Evolutionary conservation across 495 filamentous ascomycete species (phyloP).

Genomic region (Hypoxylon subgilvum): DNA sequence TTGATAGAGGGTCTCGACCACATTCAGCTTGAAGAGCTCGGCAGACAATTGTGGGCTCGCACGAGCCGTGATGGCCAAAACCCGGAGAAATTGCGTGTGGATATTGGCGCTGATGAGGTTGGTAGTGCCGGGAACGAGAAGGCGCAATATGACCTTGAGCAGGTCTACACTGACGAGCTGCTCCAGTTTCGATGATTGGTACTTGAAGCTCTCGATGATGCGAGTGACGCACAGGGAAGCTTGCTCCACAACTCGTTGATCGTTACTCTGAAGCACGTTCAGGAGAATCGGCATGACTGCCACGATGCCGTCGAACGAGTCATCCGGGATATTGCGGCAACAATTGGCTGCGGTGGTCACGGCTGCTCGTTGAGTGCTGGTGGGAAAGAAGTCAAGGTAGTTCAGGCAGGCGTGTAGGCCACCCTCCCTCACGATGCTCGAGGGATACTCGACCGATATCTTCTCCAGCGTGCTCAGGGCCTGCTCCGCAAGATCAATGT

Average conservation of each 20-base stretch:
- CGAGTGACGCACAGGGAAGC: conserved; percentile 95
- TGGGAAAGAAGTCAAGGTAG: conserved; percentile 97
- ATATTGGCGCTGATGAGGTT: conserved; percentile 95
- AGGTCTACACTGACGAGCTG: conserved; percentile 87
- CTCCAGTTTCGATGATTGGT: conserved; percentile 84
- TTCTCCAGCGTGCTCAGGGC: conserved; percentile 95
- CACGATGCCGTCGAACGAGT: conserved; percentile 83
- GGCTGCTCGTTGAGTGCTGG: conserved; percentile 93
- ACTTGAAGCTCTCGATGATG: conserved; percentile 94
- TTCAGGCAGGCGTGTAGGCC: conserved; percentile 91
- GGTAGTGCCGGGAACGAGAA: conserved; percentile 91
- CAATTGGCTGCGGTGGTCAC: conserved; percentile 98
- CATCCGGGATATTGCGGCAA: conserved; percentile 92
- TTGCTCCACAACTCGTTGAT: conserved; percentile 96
- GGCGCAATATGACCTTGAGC: conserved; percentile 83
- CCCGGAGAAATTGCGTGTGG: conserved; percentile 93
- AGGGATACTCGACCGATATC: conserved; percentile 95
- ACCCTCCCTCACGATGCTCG: conserved; percentile 93
- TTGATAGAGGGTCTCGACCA: conserved; percentile 97
- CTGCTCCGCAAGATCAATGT: conserved; percentile 97
- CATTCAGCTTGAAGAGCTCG: conserved; percentile 93
- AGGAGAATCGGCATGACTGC: conserved; percentile 96
- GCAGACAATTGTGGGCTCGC: conserved; percentile 86
- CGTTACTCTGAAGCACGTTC: conserved; percentile 86
- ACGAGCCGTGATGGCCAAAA: conserved; percentile 84